Evolutionary conservation across 106 monocot genomes (phyloP).

Genomic region (Acorus gramineus): DNA sequence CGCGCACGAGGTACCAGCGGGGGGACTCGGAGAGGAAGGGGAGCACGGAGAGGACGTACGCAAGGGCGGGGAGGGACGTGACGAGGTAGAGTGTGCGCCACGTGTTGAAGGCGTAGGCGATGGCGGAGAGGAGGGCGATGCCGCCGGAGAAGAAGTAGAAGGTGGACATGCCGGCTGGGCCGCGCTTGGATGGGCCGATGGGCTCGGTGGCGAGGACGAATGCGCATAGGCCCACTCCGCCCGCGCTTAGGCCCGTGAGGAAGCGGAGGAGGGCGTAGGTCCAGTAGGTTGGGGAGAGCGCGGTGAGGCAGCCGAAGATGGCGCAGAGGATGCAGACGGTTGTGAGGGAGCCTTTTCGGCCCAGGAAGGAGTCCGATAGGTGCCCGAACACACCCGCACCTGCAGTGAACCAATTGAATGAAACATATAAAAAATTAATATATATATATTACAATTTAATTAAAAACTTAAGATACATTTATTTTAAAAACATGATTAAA

Average conservation of each 20-base stretch:
- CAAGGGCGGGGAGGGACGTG: conserved; percentile 63
- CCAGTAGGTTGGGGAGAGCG: conserved; percentile 54
- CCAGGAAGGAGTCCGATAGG: conserved; percentile 80
- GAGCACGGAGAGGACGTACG: conserved; percentile 41
- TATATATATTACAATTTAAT: too few species aligned
- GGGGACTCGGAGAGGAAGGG: conserved; percentile 82
- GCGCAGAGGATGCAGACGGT: conserved; percentile 47
- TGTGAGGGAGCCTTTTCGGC: conserved; percentile 54
- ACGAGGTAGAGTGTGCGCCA: conserved; percentile 66
- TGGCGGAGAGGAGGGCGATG: conserved; percentile 42
- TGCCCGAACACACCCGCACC: conserved; percentile 84
- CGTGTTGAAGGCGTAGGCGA: conserved; percentile 42
- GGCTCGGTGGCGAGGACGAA: conserved; percentile 94
- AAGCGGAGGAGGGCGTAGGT: conserved; percentile 56
- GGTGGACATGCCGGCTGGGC: conserved; percentile 68
- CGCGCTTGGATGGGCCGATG: conserved; percentile 59
- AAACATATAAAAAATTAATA: too few species aligned
- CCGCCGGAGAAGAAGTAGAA: conserved; percentile 97
- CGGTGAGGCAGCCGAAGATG: conserved; percentile 64
- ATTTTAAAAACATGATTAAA: too few species aligned
- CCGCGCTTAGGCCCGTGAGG: conserved; percentile 75
- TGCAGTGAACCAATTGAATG: conserved; percentile 8
- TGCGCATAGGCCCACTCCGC: conserved; percentile 76
- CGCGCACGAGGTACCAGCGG: conserved; percentile 78
- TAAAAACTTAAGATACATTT: too few species aligned